Evolutionary conservation across 805 yeast species (phyloP).

Genomic region (Nakazawaea anatomiae): DNA sequence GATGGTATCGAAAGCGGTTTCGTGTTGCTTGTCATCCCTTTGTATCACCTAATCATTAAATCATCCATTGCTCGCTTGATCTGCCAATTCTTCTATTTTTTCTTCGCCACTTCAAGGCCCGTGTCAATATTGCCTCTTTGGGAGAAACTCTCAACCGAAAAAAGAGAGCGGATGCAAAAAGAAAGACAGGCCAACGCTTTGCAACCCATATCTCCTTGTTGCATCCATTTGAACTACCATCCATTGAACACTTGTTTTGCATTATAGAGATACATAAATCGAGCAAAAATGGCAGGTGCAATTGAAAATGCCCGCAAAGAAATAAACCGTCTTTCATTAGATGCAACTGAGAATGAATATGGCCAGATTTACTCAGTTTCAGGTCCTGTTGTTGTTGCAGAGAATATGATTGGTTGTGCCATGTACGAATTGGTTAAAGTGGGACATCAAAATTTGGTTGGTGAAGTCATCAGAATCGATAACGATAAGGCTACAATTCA

Average conservation of each 20-base stretch:
- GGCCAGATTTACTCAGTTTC: slow-evolving; percentile 93
- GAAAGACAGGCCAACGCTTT: neutral
- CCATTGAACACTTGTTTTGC: neutral
- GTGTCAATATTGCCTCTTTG: neutral
- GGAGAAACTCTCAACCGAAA: neutral
- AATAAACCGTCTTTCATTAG: slow-evolving; percentile 77
- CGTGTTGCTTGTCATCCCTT: no score
- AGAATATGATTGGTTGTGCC: slow-evolving; percentile 99
- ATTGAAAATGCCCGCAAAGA: slow-evolving; percentile 95
- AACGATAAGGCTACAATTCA: slow-evolving; percentile 97
- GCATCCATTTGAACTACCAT: neutral
- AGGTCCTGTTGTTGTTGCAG: slow-evolving; percentile 97
- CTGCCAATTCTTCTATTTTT: neutral
- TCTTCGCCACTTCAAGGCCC: neutral
- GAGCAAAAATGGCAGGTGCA: slow-evolving; percentile 71
- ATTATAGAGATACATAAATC: neutral
- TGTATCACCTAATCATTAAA: no score
- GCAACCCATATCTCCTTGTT: neutral
- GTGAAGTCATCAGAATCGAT: slow-evolving; percentile 96
- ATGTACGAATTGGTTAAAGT: slow-evolving; percentile 99
- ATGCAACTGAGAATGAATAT: slow-evolving; percentile 66
- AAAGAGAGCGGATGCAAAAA: neutral
- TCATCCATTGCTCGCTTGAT: neutral
- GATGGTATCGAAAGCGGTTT: no score
- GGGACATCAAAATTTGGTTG: slow-evolving; percentile 94